A percentile compares a stretch with the other conserved stretches of the same genome.
Evolutionary conservation across 140 eudicot species (phyloP).

Genomic region (Cichorium intybus): DNA sequence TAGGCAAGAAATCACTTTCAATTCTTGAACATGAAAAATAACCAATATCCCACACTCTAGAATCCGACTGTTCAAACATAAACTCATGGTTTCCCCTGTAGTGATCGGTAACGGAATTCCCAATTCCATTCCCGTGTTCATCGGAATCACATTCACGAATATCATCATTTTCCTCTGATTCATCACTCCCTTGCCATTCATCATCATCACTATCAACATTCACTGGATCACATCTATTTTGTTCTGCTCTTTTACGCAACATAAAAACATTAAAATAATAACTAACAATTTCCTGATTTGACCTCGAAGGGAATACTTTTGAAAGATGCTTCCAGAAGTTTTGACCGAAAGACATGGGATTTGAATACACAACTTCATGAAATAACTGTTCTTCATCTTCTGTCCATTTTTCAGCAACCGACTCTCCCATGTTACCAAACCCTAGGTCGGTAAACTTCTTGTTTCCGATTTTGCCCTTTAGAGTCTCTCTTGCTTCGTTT

Average conservation of each 20-base stretch:
- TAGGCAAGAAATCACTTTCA: slow-evolving; percentile 54
- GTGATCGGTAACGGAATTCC: neutral
- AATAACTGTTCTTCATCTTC: slow-evolving; percentile 57
- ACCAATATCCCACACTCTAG: slow-evolving; percentile 55
- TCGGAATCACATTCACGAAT: slow-evolving; percentile 13
- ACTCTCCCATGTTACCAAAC: slow-evolving; percentile 64
- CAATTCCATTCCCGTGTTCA: slow-evolving; percentile 16
- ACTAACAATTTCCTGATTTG: slow-evolving; percentile 50
- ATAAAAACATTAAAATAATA: slow-evolving; percentile 73
- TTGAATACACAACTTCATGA: slow-evolving; percentile 51
- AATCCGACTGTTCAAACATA: slow-evolving; percentile 38
- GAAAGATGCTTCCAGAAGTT: slow-evolving; percentile 67
- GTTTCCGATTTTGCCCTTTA: slow-evolving; percentile 43
- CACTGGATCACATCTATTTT: slow-evolving; percentile 52
- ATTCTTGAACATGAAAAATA: slow-evolving; percentile 36
- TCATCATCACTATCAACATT: slow-evolving; percentile 75
- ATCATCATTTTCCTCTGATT: slow-evolving; percentile 39
- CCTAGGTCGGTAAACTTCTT: slow-evolving; percentile 46
- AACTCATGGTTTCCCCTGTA: slow-evolving; percentile 24
- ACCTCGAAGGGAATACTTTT: slow-evolving; percentile 44
- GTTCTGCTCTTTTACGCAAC: slow-evolving; percentile 60
- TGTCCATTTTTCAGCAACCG: slow-evolving; percentile 62
- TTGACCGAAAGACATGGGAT: slow-evolving; percentile 50
- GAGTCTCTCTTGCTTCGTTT: slow-evolving; percentile 39
- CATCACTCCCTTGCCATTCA: slow-evolving; percentile 51